Evolutionary conservation across 2,329 filamentous ascomycete species (phyloP).

Genomic region (Albifimbria verrucaria): DNA sequence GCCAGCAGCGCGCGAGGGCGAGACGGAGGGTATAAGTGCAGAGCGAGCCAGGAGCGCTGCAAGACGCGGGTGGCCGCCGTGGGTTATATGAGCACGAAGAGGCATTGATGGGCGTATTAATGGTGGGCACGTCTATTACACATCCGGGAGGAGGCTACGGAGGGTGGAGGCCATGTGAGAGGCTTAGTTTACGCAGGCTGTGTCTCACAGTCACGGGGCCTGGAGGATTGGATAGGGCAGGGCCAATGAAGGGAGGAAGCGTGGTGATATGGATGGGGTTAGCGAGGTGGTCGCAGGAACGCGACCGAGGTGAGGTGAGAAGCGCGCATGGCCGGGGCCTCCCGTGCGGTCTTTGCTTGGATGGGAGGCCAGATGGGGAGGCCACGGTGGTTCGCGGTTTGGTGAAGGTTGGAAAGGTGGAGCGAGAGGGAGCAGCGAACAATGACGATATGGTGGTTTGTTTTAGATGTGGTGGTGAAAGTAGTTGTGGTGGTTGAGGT

Average conservation of each 20-base stretch:
- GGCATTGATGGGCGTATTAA: neutral
- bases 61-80: neutral
- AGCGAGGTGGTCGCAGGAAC: neutral
- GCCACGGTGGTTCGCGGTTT: neutral
- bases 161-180: too few relatives aligned
- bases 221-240: neutral
- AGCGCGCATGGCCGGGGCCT: neutral
- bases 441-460: neutral
- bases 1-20: too few relatives aligned
- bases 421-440: neutral
- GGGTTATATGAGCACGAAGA: neutral
- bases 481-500: too few relatives aligned
- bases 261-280: neutral
- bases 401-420: neutral
- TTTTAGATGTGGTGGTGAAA: too few relatives aligned
- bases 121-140: too few relatives aligned
- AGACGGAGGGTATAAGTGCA: neutral
- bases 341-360: neutral
- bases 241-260: neutral
- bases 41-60: neutral
- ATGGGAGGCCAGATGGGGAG: neutral
- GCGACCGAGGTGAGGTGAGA: neutral
- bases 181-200: neutral
- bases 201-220: neutral
- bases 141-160: too few relatives aligned